phyloP scores from a whole-genome alignment of 2,329 filamentous ascomycete species.

The Stagonosporopsis vannaccii region DNA sequence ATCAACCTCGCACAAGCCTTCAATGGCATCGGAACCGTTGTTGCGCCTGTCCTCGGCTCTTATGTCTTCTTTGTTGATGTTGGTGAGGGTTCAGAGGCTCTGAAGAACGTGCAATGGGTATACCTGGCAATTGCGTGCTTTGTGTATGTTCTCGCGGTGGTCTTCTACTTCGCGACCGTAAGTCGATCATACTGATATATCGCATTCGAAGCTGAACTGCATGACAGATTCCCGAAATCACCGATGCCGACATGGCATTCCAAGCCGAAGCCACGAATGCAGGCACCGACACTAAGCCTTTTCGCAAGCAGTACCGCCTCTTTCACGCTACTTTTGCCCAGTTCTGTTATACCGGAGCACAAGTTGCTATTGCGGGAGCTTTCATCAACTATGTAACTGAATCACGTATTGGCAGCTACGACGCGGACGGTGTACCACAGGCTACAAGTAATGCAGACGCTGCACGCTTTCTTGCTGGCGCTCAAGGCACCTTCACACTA shows the following conservation, averaged over 20 bases:
- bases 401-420: conserved; percentile 27
- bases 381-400: conserved; percentile 61
- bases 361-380: conserved; percentile 62
- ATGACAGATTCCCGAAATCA: conserved; percentile 15
- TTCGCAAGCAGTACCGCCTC: conserved; percentile 70
- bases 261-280: conserved; percentile 53
- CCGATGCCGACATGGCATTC: conserved; percentile 62
- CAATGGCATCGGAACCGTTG: conserved; percentile 65
- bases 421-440: neutral
- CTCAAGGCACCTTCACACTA: conserved; percentile 74
- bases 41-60: conserved; percentile 65
- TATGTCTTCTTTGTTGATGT: conserved; percentile 68
- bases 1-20: conserved; percentile 67
- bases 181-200: neutral
- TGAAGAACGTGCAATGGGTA: conserved; percentile 69
- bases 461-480: conserved; percentile 75
- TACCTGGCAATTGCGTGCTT: conserved; percentile 70
- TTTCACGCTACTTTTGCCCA: conserved; percentile 80
- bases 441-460: conserved; percentile 59
- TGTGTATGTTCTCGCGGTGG: conserved; percentile 62
- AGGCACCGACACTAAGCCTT: conserved; percentile 56
- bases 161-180: conserved; percentile 63
- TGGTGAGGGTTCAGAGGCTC: conserved; percentile 56
- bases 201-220: neutral
- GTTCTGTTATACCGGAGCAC: conserved; percentile 81